Evolutionary conservation across 1,284 basidiomycete genomes (phyloP), one percentile per base, ranked within the genome.

Genomic region (Moniliophthora roreri): DNA sequence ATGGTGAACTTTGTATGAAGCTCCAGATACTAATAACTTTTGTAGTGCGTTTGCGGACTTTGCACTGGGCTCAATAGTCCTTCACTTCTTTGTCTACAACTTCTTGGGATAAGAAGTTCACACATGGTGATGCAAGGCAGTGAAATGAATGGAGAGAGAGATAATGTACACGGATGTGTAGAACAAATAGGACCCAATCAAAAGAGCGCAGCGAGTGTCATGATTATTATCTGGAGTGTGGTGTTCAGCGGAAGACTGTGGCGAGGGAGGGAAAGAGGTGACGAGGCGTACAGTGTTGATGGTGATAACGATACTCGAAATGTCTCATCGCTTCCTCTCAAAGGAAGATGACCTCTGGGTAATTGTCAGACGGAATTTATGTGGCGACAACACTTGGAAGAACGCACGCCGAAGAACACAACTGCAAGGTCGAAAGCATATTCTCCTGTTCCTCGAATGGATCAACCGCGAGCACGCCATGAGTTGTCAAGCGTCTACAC

Each of bases 81-180:
- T 99, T 48, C 96, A 99, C 73, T 96, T 98, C 77, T 99, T 99
- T 69, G 95, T 97, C 52, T 98, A 89, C 81, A 98, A 98, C 75
- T 99, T 98, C 81, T 79, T 80, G 37, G 77, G 78, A 66, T 79
- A 62, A 69, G 26, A 24, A 15, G 28, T 34, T 16, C 36, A 18
- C 15, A 24, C 39, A 37, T 55, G 32, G 8, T 18, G 23, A 39
- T 28, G 20, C 24, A 48, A 15, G 24, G 15, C 42, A 16, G 16
- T 2, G 16, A 50, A 9, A 49, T 32, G 36, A 50, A 15, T 18
- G 10, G 39, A 21, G 21, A 18, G 39, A n/a, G n/a, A 21, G 9
- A 40, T 40, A 40, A 40, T 40, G 16, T 40, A 40, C 39, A 40
- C n/a, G 21, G 39, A 18, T 16, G n/a, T 16, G 16, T 45, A 46